Conservation (phyloP, 139 green algal species). For the Mychonastes homosphaera region DNA sequence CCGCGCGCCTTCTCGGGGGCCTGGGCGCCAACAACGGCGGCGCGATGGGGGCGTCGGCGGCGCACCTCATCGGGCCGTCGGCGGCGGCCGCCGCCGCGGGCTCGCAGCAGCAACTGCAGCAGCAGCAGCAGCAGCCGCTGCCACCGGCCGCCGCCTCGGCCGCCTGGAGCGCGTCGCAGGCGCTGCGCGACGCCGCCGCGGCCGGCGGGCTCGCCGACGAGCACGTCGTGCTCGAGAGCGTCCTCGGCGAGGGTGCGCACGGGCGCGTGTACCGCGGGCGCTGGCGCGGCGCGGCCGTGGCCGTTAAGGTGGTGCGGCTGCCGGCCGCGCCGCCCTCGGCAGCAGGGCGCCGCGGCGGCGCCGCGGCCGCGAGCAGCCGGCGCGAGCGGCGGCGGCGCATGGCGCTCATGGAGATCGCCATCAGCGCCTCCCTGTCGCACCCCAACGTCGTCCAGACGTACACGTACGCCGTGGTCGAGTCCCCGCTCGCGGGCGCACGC, state of each 20-base stretch:
- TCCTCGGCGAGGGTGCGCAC: conserved; percentile 28
- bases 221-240: conserved; percentile 11
- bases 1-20: no score
- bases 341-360: background rate
- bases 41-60: no score
- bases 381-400: conserved; percentile 25
- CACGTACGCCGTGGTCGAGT: conserved; percentile 24
- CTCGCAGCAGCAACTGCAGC: no score
- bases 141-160: background rate
- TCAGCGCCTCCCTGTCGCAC: conserved; percentile 24
- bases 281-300: conserved; percentile 24
- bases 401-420: conserved; percentile 38
- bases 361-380: background rate
- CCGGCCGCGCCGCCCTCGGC: background rate
- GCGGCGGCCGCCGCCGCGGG: no score
- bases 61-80: no score
- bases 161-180: background rate
- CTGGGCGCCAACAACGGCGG: no score
- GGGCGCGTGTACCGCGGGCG: conserved; percentile 23
- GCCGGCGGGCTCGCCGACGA: background rate
- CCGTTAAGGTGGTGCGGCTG: conserved; percentile 19
- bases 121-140: no score
- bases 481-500: no score
- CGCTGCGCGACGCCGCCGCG: background rate
- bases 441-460: conserved; percentile 20